These are phyloP conservation scores for Ceratocystis cacaofunesta DNA, from an alignment of 2,329 filamentous ascomycete genomes.

Conservation along the genomic window DNA sequence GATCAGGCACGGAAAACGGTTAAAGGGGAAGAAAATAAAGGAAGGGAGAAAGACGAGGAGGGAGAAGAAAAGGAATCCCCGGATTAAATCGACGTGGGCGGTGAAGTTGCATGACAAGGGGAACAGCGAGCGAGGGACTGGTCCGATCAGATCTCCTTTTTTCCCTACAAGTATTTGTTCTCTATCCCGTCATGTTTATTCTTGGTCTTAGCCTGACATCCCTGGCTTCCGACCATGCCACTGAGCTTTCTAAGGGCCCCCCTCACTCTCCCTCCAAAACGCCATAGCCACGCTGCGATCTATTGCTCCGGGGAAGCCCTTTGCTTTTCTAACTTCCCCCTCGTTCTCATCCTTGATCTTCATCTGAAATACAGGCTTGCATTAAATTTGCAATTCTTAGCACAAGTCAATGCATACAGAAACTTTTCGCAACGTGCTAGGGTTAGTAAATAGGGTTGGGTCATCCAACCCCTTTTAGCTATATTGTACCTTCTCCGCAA, in stretches of 20 bases:
- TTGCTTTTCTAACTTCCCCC: not conserved
- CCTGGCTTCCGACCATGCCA: not conserved
- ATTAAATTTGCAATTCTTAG: not conserved
- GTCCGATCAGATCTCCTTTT: no score
- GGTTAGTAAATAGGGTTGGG: not conserved
- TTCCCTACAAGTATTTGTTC: no score
- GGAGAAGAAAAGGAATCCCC: not conserved
- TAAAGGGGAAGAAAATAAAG: not conserved
- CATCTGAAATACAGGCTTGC: not conserved
- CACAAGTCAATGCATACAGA: not conserved
- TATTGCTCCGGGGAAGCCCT: not conserved
- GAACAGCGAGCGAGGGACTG: not conserved
- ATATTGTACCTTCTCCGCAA: not conserved
- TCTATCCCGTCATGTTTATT: no score
- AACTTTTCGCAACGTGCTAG: not conserved
- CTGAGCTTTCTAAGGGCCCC: not conserved
- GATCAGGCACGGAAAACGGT: not conserved
- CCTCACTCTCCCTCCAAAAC: not conserved
- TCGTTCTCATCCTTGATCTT: not conserved
- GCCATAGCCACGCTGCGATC: not conserved
- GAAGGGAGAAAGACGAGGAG: not conserved
- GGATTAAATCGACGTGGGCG: constrained; percentile 3
- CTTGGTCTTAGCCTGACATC: no score
- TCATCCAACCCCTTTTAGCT: not conserved
- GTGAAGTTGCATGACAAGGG: constrained; percentile 6